Conservation (phyloP, 257 asterid species). For the Solanum chiquidenum region DNA sequence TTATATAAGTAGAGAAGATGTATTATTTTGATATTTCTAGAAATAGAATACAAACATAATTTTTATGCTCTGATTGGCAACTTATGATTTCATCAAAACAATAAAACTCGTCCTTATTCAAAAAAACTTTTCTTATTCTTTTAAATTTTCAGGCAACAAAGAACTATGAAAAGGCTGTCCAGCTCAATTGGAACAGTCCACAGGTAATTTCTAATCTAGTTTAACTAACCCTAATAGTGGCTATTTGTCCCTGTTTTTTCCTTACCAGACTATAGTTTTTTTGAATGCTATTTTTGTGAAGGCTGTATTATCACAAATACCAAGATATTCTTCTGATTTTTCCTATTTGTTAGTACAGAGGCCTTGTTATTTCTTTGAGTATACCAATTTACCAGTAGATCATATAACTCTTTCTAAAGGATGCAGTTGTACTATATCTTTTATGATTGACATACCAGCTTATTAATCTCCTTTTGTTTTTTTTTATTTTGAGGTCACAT, state of each 20-base stretch:
- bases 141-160: constrained; percentile 65
- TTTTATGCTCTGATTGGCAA: background rate
- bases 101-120: background rate
- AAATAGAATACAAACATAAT: background rate
- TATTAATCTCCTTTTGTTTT: background rate
- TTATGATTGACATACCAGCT: background rate
- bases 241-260: background rate
- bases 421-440: background rate
- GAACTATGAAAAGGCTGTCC: constrained; percentile 90
- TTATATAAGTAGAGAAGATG: background rate
- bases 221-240: background rate
- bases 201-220: constrained; percentile 50
- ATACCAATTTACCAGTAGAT: background rate
- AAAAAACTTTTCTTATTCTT: constrained; percentile 8
- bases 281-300: background rate
- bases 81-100: background rate
- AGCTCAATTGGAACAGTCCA: constrained; percentile 99
- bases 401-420: background rate
- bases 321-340: background rate
- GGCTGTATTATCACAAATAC: background rate
- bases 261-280: background rate
- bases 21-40: background rate
- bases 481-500: background rate
- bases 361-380: background rate
- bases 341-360: background rate